Evolutionary conservation across 2,329 filamentous ascomycete species (phyloP).

Genomic region (Hawksworthiomyces lignivorus): DNA sequence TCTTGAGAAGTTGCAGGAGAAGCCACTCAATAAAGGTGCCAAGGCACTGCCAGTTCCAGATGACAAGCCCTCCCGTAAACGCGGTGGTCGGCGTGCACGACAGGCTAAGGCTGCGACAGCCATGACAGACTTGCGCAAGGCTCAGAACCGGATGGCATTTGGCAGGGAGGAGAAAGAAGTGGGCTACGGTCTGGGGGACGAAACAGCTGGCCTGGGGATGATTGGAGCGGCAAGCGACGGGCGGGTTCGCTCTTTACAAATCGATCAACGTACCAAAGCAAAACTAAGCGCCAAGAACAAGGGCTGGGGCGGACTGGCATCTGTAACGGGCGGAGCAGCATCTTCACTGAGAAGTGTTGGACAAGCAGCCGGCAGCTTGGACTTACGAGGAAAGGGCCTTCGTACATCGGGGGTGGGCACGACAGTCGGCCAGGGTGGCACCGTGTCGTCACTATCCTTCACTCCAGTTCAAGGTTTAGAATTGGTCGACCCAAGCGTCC

Average conservation of each 20-base stretch:
- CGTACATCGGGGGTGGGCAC: slow-evolving; percentile 75
- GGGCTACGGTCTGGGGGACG: slow-evolving; percentile 80
- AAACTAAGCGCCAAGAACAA: slow-evolving; percentile 94
- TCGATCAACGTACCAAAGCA: slow-evolving; percentile 87
- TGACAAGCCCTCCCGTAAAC: slow-evolving; percentile 88
- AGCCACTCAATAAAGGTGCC: slow-evolving; percentile 79
- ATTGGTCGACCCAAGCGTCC: slow-evolving; percentile 85
- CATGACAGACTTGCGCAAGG: slow-evolving; percentile 93
- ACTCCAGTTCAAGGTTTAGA: slow-evolving; percentile 92
- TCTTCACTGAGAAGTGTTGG: slow-evolving; percentile 77
- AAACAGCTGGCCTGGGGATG: slow-evolving; percentile 87
- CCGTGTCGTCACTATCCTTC: slow-evolving; percentile 81
- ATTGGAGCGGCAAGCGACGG: slow-evolving; percentile 83
- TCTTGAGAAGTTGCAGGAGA: slow-evolving; percentile 86
- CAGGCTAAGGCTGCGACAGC: slow-evolving; percentile 96
- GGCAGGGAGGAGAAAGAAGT: slow-evolving; percentile 93
- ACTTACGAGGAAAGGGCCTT: slow-evolving; percentile 69
- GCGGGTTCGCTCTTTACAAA: slow-evolving; percentile 78
- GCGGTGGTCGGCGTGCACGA: slow-evolving; percentile 78
- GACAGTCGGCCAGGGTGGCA: slow-evolving; percentile 60
- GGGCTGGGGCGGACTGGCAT: slow-evolving; percentile 66
- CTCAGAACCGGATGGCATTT: slow-evolving; percentile 92
- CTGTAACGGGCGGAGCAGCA: slow-evolving; percentile 59
- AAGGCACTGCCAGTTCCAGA: slow-evolving; percentile 86
- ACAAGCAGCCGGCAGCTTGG: slow-evolving; percentile 55